Percentiles rank a stretch among this genome's conserved stretches.
These are phyloP conservation scores for Rhinocladiella mackenziei DNA, from an alignment of 2,329 filamentous ascomycete species.

Conservation along the genomic window DNA sequence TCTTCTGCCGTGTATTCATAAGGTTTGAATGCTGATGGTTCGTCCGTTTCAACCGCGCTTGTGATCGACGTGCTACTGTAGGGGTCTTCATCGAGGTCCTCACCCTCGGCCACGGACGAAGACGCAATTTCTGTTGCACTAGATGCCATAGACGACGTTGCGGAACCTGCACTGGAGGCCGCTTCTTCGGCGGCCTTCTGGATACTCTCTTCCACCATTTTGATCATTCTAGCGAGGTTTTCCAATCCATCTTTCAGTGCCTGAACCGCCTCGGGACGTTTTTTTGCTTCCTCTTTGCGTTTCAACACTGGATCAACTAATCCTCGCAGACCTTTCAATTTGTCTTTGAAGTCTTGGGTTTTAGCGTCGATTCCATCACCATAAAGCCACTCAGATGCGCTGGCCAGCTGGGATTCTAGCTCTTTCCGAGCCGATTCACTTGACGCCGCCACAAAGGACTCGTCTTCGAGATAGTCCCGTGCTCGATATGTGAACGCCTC, in stretches of 20 bases:
- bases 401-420: conserved; percentile 65
- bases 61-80: conserved; percentile 37
- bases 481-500: conserved; percentile 88
- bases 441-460: conserved; percentile 67
- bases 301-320: conserved; percentile 73
- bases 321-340: conserved; percentile 70
- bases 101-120: conserved; percentile 46
- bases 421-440: conserved; percentile 62
- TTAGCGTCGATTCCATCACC: conserved; percentile 74
- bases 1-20: conserved; percentile 69
- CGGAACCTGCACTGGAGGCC: conserved; percentile 52
- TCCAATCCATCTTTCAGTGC: conserved; percentile 66
- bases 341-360: conserved; percentile 69
- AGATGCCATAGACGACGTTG: conserved; percentile 43
- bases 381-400: conserved; percentile 85
- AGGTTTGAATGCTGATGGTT: conserved; percentile 39
- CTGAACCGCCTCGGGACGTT: conserved; percentile 67
- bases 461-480: conserved; percentile 74
- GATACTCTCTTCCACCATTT: conserved; percentile 67
- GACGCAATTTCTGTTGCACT: conserved; percentile 48
- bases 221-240: conserved; percentile 66
- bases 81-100: conserved; percentile 71
- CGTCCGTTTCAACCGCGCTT: conserved; percentile 34
- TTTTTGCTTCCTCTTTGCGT: conserved; percentile 66
- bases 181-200: conserved; percentile 63